Percentiles rank a stretch among this genome's conserved stretches.
Evolutionary conservation across 1,284 basidiomycete genomes (phyloP).

Genomic region (Pascua sp.): DNA sequence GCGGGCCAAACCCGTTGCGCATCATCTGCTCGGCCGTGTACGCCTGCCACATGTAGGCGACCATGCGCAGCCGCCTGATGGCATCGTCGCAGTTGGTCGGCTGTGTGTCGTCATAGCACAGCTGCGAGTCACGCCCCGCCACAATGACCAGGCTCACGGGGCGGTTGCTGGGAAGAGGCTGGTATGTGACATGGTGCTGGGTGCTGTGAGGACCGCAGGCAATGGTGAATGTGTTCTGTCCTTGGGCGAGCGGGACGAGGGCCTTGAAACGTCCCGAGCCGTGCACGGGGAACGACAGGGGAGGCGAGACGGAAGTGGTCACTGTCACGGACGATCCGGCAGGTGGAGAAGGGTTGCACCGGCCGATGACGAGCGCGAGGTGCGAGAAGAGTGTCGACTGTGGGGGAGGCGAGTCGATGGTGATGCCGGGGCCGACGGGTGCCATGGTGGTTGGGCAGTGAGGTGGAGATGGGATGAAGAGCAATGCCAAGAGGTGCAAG

Average conservation of each 20-base stretch:
- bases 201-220: neutral
- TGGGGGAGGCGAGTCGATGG: neutral
- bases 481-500: too few species aligned
- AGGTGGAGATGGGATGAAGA: neutral
- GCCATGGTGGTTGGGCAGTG: too few species aligned
- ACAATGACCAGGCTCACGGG: slow-evolving; percentile 8
- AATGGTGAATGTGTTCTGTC: slow-evolving; percentile 1
- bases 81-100: slow-evolving; percentile 6
- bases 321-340: slow-evolving; percentile 1
- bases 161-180: neutral
- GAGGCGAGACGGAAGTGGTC: neutral
- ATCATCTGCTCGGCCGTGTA: slow-evolving; percentile 13
- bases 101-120: slow-evolving; percentile 8
- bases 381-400: slow-evolving; percentile 6
- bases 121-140: slow-evolving; percentile 4
- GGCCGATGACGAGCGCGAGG: slow-evolving; percentile 12
- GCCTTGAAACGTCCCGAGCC: slow-evolving; percentile 9
- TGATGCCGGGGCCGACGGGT: neutral
- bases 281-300: slow-evolving; percentile 5
- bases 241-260: slow-evolving; percentile 5
- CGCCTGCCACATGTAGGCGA: slow-evolving; percentile 10
- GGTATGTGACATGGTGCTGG: neutral
- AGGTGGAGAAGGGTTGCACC: slow-evolving; percentile 1
- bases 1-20: slow-evolving; percentile 5
- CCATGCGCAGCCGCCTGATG: slow-evolving; percentile 8